Percentiles rank a stretch among this genome's conserved stretches.
These are phyloP conservation scores for Debaryomyces maramus DNA, from an alignment of 805 yeast species.

Conservation along the genomic window DNA sequence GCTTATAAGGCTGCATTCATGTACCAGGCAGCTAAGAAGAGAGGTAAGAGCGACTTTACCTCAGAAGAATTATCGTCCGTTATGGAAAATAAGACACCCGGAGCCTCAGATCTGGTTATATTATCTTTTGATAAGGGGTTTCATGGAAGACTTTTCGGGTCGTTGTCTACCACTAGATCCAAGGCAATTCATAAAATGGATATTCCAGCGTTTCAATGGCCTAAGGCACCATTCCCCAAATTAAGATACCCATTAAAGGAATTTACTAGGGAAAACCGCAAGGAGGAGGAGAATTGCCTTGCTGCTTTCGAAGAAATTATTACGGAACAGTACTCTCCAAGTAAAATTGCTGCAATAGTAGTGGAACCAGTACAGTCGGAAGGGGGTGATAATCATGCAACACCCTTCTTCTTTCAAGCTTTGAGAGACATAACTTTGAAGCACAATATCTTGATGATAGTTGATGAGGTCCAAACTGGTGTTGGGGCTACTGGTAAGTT, in stretches of 20 bases:
- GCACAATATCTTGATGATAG: slow-evolving; percentile 68
- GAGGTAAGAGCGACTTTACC: slow-evolving; percentile 49
- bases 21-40: slow-evolving; percentile 55
- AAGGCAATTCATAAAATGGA: slow-evolving; percentile 59
- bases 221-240: slow-evolving; percentile 48
- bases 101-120: slow-evolving; percentile 53
- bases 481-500: slow-evolving; percentile 82
- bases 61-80: slow-evolving; percentile 47
- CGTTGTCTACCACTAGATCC: slow-evolving; percentile 55
- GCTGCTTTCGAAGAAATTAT: slow-evolving; percentile 43
- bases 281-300: slow-evolving; percentile 50
- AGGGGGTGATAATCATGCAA: slow-evolving; percentile 90
- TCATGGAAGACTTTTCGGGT: slow-evolving; percentile 59
- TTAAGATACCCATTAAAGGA: slow-evolving; percentile 43
- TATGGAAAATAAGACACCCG: slow-evolving; percentile 53
- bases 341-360: slow-evolving; percentile 70
- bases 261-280: slow-evolving; percentile 38
- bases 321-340: slow-evolving; percentile 32
- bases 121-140: slow-evolving; percentile 55
- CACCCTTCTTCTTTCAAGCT: slow-evolving; percentile 76
- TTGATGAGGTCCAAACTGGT: slow-evolving; percentile 90
- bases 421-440: slow-evolving; percentile 72
- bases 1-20: slow-evolving; percentile 73
- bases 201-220: slow-evolving; percentile 62
- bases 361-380: slow-evolving; percentile 91